Base-by-base conservation (phyloP, 2,329 filamentous ascomycete genomes). In the Trichoderma cornu-damae region DNA sequence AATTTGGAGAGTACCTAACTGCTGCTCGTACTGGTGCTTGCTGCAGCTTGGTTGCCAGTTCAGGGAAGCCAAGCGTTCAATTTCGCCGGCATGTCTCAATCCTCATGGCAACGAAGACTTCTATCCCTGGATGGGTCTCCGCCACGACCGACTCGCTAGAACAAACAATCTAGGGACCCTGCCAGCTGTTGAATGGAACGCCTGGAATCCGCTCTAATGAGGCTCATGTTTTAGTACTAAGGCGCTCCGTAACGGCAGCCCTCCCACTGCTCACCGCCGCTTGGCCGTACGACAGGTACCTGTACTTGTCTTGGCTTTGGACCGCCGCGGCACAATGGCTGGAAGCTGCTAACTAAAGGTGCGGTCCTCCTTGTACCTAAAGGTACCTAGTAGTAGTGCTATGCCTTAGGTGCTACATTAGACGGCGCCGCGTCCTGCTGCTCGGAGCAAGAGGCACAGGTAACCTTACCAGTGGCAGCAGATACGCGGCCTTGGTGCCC, bases 251-350 rank as follows among this genome's bases (percentile, higher is more conserved):
- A 26, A 24, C 20, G 38, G 38, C 32, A 24, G 22, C 22, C n/a
- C n/a, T 42, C 37, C 28, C 28, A 30, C 16, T 18, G 9, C 34
- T 58, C 56, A 58, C 56, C 56, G 56, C 56, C 26, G 48, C 56
- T 48, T 58, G 49, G 30, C 28, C 40, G 14, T n/a, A 6, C 37
- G 14, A 4, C 34, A 30, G 18, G 42, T 54, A 52, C 28, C 47
- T 44, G 28, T 49, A 49, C 53, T 3, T 34, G 12, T 11, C 32
- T 34, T 34, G 12, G 12, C 6, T n/a, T 6, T n/a, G n/a, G n/a
- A n/a, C 37, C 37, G n/a, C 37, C 16, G 20, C 7, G n/a, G n/a
- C 16, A 38, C 14, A 20, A 38, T n/a, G n/a, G n/a, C n/a, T n/a
- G n/a, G n/a, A n/a, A n/a, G n/a, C n/a, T n/a, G n/a, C n/a, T n/a